Evolutionary conservation across 192 early-diverging fungal species (phyloP).

Genomic region (Coemansia biformis): DNA sequence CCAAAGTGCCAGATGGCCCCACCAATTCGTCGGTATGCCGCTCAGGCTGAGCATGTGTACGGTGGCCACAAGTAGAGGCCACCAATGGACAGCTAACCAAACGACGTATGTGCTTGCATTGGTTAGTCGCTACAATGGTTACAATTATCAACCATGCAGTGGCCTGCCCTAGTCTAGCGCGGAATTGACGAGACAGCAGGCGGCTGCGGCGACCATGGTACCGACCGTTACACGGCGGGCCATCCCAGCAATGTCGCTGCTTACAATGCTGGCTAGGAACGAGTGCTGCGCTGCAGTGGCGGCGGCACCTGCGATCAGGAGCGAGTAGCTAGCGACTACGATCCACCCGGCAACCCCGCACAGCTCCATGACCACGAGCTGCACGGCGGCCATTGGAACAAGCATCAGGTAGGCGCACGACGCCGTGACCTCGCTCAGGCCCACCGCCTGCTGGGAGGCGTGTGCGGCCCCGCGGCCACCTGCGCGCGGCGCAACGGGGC

Average conservation of each 20-base stretch:
- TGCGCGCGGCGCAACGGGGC: background rate
- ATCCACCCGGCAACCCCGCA: slow-evolving; percentile 34
- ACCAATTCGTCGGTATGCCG: too few relatives aligned
- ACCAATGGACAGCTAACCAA: too few relatives aligned
- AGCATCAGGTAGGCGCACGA: slow-evolving; percentile 21
- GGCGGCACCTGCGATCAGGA: slow-evolving; percentile 23
- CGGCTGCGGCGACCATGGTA: slow-evolving; percentile 9
- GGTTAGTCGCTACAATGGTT: too few relatives aligned
- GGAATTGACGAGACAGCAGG: slow-evolving; percentile 21
- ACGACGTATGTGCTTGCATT: too few relatives aligned
- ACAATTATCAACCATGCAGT: too few relatives aligned
- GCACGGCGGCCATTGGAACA: slow-evolving; percentile 18
- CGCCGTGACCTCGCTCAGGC: slow-evolving; percentile 10
- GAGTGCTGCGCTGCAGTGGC: slow-evolving; percentile 17
- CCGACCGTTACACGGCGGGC: slow-evolving; percentile 26
- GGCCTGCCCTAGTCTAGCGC: slow-evolving; percentile 10
- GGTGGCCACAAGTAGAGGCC: too few relatives aligned
- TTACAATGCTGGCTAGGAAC: slow-evolving; percentile 5
- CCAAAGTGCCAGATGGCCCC: too few relatives aligned
- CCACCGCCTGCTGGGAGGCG: slow-evolving; percentile 5
- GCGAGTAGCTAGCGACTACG: slow-evolving; percentile 28
- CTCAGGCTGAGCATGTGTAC: too few relatives aligned
- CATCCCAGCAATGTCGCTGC: slow-evolving; percentile 7
- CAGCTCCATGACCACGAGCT: slow-evolving; percentile 39
- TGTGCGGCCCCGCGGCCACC: background rate